phyloP scores from a whole-genome alignment of 176 grass and related monocot species.

The Oryza rufipogon region DNA sequence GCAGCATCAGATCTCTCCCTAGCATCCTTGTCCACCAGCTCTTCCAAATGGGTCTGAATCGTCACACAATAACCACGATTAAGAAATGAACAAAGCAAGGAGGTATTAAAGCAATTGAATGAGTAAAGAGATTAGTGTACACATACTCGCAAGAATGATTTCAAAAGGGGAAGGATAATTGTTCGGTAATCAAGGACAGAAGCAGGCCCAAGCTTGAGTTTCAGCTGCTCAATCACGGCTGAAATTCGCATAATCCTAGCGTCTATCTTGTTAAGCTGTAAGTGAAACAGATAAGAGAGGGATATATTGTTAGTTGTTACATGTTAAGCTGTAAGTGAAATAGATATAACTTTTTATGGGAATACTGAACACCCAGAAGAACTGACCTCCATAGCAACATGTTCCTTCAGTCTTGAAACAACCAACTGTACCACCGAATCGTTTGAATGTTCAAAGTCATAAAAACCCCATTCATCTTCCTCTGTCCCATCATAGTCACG shows the following conservation, averaged over 20 bases:
- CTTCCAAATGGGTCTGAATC: constrained; percentile 75
- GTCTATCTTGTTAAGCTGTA: constrained; percentile 87
- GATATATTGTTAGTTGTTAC: constrained; percentile 14
- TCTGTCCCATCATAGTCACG: constrained; percentile 59
- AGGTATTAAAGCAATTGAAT: constrained; percentile 21
- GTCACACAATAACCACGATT: constrained; percentile 36
- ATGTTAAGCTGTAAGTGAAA: constrained; percentile 49
- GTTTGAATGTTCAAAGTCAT: constrained; percentile 62
- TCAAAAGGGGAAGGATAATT: constrained; percentile 74
- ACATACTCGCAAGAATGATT: constrained; percentile 74
- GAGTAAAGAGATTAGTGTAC: constrained; percentile 24
- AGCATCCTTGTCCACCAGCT: constrained; percentile 85
- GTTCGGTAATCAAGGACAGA: constrained; percentile 71
- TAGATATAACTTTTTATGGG: neutral
- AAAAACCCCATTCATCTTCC: constrained; percentile 71
- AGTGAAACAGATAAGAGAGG: constrained; percentile 21
- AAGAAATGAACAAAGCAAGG: constrained; percentile 41
- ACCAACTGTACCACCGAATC: constrained; percentile 56
- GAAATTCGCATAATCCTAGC: constrained; percentile 75
- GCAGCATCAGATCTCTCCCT: constrained; percentile 94
- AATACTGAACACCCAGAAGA: constrained; percentile 24
- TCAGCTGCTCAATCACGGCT: constrained; percentile 59
- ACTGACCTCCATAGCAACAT: constrained; percentile 60
- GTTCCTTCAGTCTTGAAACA: constrained; percentile 66
- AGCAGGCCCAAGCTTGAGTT: constrained; percentile 70